phyloP scores from a whole-genome alignment of 2,329 filamentous ascomycete genomes.

The Aspergillus neotritici region DNA sequence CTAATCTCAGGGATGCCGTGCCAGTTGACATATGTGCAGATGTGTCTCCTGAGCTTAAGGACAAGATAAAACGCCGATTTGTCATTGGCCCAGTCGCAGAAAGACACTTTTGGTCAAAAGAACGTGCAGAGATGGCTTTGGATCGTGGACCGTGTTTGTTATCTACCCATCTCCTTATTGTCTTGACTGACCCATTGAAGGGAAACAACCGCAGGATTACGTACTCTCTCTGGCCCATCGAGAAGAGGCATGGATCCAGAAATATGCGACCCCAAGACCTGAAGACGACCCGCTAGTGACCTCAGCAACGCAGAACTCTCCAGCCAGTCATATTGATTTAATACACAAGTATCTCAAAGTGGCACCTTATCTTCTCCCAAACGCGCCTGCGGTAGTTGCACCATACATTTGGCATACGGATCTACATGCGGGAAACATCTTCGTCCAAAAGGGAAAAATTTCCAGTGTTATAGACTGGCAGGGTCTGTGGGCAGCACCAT shows the following conservation, averaged over 20 bases:
- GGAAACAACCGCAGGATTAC: conserved; percentile 31
- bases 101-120: conserved; percentile 31
- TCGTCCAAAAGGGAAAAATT: conserved; percentile 31
- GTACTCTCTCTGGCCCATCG: conserved; percentile 25
- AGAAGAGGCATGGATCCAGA: conserved; percentile 32
- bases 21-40: conserved; percentile 23
- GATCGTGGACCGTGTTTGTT: conserved; percentile 40
- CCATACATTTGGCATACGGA: conserved; percentile 39
- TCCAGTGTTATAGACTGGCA: conserved; percentile 43
- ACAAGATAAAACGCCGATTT: conserved; percentile 27
- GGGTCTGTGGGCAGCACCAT: conserved; percentile 25
- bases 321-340: conserved; percentile 27
- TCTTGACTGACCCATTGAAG: conserved; percentile 15
- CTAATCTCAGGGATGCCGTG: conserved; percentile 28
- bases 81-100: conserved; percentile 35
- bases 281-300: conserved; percentile 17
- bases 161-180: not conserved
- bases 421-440: conserved; percentile 36
- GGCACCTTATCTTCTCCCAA: conserved; percentile 26
- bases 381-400: conserved; percentile 15
- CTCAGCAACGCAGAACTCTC: conserved; percentile 24
- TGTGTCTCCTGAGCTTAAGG: conserved; percentile 25
- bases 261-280: conserved; percentile 20
- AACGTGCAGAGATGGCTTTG: conserved; percentile 29
- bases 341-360: conserved; percentile 30